These are phyloP conservation scores for Mucor circinelloides DNA, from an alignment of 371 early-diverging fungal species.

Conservation along the genomic window DNA sequence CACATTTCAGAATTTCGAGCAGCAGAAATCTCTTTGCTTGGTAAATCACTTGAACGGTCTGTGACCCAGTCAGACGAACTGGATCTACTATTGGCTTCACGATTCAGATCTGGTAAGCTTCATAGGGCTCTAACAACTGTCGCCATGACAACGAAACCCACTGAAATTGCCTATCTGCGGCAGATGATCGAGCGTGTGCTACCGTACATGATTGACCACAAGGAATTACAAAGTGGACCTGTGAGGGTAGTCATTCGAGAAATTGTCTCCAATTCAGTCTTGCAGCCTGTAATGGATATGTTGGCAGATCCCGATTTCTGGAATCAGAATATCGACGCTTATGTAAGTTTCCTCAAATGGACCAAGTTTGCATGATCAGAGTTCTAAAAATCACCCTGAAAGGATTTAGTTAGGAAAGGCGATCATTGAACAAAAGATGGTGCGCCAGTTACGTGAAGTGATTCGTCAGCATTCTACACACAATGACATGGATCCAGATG, in stretches of 20 bases:
- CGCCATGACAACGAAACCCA: constrained; percentile 50
- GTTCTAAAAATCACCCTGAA: neutral
- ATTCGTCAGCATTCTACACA: constrained; percentile 64
- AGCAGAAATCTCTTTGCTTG: constrained; percentile 65
- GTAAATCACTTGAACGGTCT: constrained; percentile 54
- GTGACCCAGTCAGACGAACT: constrained; percentile 62
- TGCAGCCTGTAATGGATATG: constrained; percentile 73
- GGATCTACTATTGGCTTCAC: constrained; percentile 64
- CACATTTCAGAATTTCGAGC: constrained; percentile 72
- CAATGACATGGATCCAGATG: constrained; percentile 37
- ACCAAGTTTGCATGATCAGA: neutral
- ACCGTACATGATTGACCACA: constrained; percentile 59
- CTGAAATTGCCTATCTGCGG: constrained; percentile 71
- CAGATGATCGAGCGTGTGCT: constrained; percentile 62
- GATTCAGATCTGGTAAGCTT: constrained; percentile 62
- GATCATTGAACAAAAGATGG: constrained; percentile 73
- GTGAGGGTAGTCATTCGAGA: constrained; percentile 74
- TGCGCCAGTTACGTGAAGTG: constrained; percentile 70
- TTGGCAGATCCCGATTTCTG: constrained; percentile 85
- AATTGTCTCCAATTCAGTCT: constrained; percentile 67
- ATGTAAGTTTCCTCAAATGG: constrained; percentile 33
- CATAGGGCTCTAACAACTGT: constrained; percentile 63
- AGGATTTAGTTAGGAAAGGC: constrained; percentile 56
- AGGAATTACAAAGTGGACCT: constrained; percentile 58
- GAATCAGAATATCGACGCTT: constrained; percentile 74